These are phyloP conservation scores for Coffea humblotiana DNA, from an alignment of 305 asterid species.

Conservation along the genomic window DNA sequence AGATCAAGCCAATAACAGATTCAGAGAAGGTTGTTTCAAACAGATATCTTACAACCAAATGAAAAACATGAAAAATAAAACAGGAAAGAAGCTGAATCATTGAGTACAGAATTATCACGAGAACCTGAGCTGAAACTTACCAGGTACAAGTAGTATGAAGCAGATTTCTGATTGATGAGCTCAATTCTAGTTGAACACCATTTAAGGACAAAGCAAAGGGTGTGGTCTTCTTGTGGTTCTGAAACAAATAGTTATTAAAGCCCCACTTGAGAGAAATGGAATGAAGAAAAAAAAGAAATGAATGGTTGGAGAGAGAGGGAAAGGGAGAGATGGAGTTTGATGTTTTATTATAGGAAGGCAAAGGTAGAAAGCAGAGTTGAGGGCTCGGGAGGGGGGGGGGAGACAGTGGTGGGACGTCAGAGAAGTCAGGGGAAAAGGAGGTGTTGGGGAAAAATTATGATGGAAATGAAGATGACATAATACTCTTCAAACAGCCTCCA, in stretches of 20 bases:
- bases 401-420: constrained; percentile 46
- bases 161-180: constrained; percentile 20
- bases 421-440: constrained; percentile 24
- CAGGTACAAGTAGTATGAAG: constrained; percentile 16
- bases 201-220: constrained; percentile 24
- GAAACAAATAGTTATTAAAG: constrained; percentile 19
- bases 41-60: background rate
- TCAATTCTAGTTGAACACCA: constrained; percentile 25
- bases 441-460: constrained; percentile 13
- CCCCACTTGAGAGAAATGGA: constrained; percentile 21
- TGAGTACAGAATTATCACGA: background rate
- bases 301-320: constrained; percentile 24
- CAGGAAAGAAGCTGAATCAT: background rate
- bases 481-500: constrained; percentile 20
- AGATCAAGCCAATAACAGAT: background rate
- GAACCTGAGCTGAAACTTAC: constrained; percentile 20
- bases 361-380: constrained; percentile 37
- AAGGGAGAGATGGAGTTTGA: constrained; percentile 19
- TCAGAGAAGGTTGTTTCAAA: background rate
- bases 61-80: background rate
- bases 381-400: constrained; percentile 25
- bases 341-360: constrained; percentile 45
- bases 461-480: constrained; percentile 23
- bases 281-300: constrained; percentile 15
- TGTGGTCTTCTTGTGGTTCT: constrained; percentile 20